These are phyloP conservation scores for Dipteronia sinensis DNA, from an alignment of 345 rosid species.

Conservation along the genomic window DNA sequence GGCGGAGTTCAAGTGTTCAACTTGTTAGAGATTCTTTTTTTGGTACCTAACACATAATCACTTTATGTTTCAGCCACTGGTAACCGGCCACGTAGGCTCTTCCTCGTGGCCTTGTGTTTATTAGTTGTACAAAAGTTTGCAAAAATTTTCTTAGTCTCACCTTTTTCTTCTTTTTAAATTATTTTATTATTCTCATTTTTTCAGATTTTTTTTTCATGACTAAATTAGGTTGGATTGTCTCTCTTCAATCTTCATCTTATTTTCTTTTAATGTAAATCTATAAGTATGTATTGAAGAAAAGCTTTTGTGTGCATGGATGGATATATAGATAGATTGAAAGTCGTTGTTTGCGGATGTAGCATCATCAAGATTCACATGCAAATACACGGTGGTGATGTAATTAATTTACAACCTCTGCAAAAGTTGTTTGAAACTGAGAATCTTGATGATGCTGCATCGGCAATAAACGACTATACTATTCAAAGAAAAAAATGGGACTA, in stretches of 20 bases:
- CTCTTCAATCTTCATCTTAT: background rate
- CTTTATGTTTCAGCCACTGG: slow-evolving; percentile 19
- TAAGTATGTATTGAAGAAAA: background rate
- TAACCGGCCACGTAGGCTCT: slow-evolving; percentile 32
- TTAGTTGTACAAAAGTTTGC: background rate
- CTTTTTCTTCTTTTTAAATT: background rate
- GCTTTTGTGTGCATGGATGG: slow-evolving; percentile 27
- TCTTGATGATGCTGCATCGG: slow-evolving; percentile 99
- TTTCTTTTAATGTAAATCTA: background rate
- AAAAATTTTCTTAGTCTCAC: background rate
- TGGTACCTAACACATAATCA: slow-evolving; percentile 21
- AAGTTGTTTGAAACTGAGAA: slow-evolving; percentile 65
- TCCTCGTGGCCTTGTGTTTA: slow-evolving; percentile 22
- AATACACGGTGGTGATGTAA: slow-evolving; percentile 31
- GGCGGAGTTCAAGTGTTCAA: slow-evolving; percentile 14
- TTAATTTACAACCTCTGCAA: slow-evolving; percentile 1
- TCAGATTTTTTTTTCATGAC: background rate
- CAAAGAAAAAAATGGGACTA: background rate
- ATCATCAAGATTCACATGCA: slow-evolving; percentile 97
- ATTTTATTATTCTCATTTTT: background rate
- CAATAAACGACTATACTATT: slow-evolving; percentile 59
- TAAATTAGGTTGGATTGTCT: background rate
- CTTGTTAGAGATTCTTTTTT: slow-evolving; percentile 23
- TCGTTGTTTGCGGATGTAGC: slow-evolving; percentile 82
- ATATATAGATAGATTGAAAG: slow-evolving; percentile 41